Conservation (phyloP, 2,329 filamentous ascomycete genomes). For the Cercospora sojina region DNA sequence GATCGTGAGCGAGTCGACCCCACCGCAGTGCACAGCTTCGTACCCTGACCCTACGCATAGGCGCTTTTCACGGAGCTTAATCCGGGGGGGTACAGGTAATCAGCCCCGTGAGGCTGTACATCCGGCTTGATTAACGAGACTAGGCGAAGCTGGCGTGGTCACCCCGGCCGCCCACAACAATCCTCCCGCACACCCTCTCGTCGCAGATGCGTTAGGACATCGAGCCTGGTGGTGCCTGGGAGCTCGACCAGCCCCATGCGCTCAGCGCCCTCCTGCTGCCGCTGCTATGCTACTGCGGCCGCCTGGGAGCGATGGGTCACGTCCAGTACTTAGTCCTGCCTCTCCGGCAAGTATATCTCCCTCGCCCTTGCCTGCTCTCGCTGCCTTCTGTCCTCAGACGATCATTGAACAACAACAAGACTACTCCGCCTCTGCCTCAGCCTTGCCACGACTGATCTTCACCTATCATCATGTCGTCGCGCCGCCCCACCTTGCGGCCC, state of each 20-base stretch:
- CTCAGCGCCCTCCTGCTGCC: background rate
- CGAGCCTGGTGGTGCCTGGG: background rate
- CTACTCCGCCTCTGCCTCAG: background rate
- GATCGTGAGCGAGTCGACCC: too few species aligned
- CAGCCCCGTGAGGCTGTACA: too few species aligned
- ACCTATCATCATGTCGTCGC: slow-evolving; percentile 19
- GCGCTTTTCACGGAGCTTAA: too few species aligned
- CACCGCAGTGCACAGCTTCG: too few species aligned
- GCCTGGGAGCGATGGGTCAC: background rate
- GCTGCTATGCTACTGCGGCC: background rate
- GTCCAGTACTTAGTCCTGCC: background rate
- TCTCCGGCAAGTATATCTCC: background rate
- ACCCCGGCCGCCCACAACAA: background rate
- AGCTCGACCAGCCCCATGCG: background rate
- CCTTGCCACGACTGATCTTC: background rate
- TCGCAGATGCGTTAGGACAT: background rate
- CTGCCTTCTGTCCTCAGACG: background rate
- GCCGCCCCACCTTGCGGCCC: slow-evolving; percentile 23
- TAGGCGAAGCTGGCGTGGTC: background rate
- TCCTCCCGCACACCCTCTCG: background rate
- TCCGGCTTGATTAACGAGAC: too few species aligned
- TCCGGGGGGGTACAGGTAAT: too few species aligned
- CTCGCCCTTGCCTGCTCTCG: background rate
- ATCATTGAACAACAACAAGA: background rate
- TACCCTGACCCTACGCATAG: too few species aligned